Conservation (phyloP, 2,329 filamentous ascomycete species). For the Fusarium sp. region DNA sequence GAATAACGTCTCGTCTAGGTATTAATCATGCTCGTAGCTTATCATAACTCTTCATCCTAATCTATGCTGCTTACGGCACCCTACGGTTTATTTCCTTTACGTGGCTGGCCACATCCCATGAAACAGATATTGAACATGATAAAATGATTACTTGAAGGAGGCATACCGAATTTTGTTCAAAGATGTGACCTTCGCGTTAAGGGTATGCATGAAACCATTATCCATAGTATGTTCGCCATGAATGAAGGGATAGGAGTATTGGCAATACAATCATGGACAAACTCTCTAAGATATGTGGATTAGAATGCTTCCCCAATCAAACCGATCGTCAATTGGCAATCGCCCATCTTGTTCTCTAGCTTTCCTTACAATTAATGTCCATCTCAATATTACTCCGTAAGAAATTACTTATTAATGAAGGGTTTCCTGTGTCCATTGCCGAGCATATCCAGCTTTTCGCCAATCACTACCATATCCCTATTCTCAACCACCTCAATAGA, state of each 20-base stretch:
- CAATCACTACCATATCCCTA: background rate
- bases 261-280: background rate
- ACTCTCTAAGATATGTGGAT: background rate
- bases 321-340: background rate
- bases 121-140: no score
- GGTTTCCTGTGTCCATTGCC: background rate
- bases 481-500: background rate
- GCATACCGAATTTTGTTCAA: no score
- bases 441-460: accelerated
- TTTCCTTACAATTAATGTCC: background rate
- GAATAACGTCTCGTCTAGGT: no score
- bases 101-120: no score
- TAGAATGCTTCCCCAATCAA: background rate
- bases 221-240: no score
- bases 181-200: background rate
- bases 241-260: background rate
- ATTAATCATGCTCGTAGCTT: no score
- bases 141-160: background rate
- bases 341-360: no score
- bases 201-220: no score
- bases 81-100: background rate
- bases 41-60: no score
- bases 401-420: background rate
- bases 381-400: background rate
- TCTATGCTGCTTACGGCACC: no score